phyloP scores from a whole-genome alignment of 129 eudicot species.

The Apium graveolens region DNA sequence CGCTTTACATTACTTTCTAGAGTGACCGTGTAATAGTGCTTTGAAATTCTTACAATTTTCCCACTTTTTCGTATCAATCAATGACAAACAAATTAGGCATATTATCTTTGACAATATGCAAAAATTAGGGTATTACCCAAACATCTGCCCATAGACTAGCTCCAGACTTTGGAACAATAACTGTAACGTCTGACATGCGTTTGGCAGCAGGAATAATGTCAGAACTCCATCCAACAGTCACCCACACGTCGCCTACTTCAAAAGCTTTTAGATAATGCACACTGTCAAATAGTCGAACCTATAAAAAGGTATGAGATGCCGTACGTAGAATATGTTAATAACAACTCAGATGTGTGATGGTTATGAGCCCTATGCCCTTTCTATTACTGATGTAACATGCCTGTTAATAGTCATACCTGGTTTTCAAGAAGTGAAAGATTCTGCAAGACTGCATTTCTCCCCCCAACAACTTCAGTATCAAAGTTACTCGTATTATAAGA shows the following conservation, averaged over 20 bases:
- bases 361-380: not conserved
- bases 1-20: not conserved
- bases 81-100: not conserved
- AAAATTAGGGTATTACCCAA: conserved; percentile 43
- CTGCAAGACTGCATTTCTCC: conserved; percentile 60
- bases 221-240: conserved; percentile 96
- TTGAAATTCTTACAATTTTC: not conserved
- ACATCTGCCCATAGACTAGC: conserved; percentile 97
- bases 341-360: not conserved
- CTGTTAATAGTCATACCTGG: conserved; percentile 40
- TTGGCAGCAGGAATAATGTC: conserved; percentile 86
- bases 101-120: not conserved
- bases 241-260: conserved; percentile 77
- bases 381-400: not conserved
- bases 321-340: not conserved
- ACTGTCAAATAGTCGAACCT: conserved; percentile 89
- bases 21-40: not conserved
- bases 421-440: conserved; percentile 50
- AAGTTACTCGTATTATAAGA: conserved; percentile 74
- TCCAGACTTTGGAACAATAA: conserved; percentile 90
- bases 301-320: conserved; percentile 17
- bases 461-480: conserved; percentile 67
- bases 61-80: not conserved
- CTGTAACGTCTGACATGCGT: conserved; percentile 72
- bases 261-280: conserved; percentile 80